Evolutionary conservation across 108 stramenopile species (phyloP).

Genomic region (Skeletonema grethae): DNA sequence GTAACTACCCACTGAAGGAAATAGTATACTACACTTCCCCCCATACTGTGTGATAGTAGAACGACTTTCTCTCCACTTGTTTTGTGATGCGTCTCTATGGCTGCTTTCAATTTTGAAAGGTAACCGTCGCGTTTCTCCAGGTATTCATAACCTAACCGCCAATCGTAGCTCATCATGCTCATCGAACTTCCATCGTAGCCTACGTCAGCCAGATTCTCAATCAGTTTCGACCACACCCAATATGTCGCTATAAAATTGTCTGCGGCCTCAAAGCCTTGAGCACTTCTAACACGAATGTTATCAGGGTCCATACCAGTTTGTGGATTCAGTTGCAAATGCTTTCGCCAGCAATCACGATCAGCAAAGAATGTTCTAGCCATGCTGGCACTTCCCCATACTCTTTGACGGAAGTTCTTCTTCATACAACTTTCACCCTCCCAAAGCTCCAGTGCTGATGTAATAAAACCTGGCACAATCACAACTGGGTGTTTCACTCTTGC

Average conservation of each 20-base stretch:
- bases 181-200: conserved; percentile 82
- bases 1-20: conserved; percentile 87
- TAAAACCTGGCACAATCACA: conserved; percentile 88
- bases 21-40: conserved; percentile 66
- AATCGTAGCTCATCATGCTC: conserved; percentile 89
- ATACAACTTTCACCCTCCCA: conserved; percentile 87
- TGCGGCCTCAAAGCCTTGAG: conserved; percentile 84
- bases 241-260: conserved; percentile 85
- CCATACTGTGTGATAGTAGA: conserved; percentile 84
- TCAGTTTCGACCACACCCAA: conserved; percentile 79
- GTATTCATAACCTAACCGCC: conserved; percentile 75
- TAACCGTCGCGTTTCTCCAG: conserved; percentile 88
- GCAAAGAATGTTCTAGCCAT: conserved; percentile 72
- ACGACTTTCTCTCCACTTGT: conserved; percentile 76
- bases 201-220: conserved; percentile 85
- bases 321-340: conserved; percentile 81
- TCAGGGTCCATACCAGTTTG: conserved; percentile 78
- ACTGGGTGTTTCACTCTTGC: conserved; percentile 80
- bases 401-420: conserved; percentile 77
- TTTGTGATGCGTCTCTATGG: conserved; percentile 74
- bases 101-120: conserved; percentile 74
- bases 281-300: conserved; percentile 70
- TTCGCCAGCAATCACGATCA: conserved; percentile 79
- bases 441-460: conserved; percentile 86
- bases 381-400: conserved; percentile 79